phyloP scores from a whole-genome alignment of 306 rosid species.

The Cucumis cinereus region DNA sequence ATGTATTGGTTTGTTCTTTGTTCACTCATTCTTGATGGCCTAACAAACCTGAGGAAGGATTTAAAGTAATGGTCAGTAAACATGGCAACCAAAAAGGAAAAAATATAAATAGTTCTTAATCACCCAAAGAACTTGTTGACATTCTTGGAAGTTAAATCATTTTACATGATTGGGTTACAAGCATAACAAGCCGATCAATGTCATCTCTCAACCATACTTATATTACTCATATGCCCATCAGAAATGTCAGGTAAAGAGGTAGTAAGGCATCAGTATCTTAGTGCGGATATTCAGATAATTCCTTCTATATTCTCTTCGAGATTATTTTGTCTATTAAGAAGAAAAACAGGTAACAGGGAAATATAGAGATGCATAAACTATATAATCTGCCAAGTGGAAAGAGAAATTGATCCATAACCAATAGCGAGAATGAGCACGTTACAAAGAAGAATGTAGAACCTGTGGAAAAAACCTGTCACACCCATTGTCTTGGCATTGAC shows the following conservation, averaged over 20 bases:
- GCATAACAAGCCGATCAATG: background rate
- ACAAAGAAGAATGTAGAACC: slow-evolving; percentile 37
- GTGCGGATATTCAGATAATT: background rate
- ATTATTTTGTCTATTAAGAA: background rate
- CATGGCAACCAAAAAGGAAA: background rate
- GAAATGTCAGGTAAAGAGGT: background rate
- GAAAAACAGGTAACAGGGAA: background rate
- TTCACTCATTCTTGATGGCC: slow-evolving; percentile 69
- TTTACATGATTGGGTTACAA: background rate
- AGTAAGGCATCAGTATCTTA: background rate
- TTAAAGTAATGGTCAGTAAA: background rate
- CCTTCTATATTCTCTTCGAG: background rate
- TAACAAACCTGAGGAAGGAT: slow-evolving; percentile 60
- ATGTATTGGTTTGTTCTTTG: slow-evolving; percentile 61
- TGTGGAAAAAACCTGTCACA: slow-evolving; percentile 77
- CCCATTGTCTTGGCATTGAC: slow-evolving; percentile 57
- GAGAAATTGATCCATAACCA: background rate
- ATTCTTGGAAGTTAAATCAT: background rate
- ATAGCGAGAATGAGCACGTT: background rate
- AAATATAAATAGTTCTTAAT: background rate
- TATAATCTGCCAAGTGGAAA: background rate
- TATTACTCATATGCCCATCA: background rate
- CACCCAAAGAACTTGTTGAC: background rate
- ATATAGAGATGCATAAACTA: background rate
- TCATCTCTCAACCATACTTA: background rate